Base-by-base conservation (phyloP, 225 moss, liverwort and hornwort genomes). In the Neckera pumila region DNA sequence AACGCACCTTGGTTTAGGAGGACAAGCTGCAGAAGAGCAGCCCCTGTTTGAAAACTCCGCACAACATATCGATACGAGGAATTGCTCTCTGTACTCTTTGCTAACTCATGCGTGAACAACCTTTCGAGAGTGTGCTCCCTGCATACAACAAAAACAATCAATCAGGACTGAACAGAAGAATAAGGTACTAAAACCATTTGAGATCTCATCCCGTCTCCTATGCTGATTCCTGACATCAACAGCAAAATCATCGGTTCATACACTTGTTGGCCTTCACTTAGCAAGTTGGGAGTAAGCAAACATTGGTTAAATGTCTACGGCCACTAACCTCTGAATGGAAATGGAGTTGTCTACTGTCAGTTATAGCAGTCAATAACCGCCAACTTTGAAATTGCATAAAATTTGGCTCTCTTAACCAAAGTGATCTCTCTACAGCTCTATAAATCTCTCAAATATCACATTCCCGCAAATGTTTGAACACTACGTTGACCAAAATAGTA, bases 31-130 rank as follows among this genome's bases (percentile, higher is more conserved):
- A 98, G 83, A 80, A 97, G 90, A 40, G 92, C 92, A 85, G 87
- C 86, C 49, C 93, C 92, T 67, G 91, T 93, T 81, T 75, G 93
- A 86, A 95, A 91, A 86, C 95, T 95, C 56, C 97, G 95, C 81
- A 97, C 91, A 12, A 97, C 89, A 72, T 97, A 97, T 23, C 97
- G 97, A 89, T 96, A 97, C 3, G 96, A 97, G 28, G 96, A 94
- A 90, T 92, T 93, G 61, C 87, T 93, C 85, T 96, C 97, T 23
- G 95, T 87, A 76, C 89, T 91, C 73, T 89, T 92, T 36, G 93
- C 84, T 27, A 98, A 89, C 87, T 98, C 97, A 85, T 94, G 91
- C 57, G 93, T 92, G 83, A 98, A 95, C 62, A 98, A 91, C 82
- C 95, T 92, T 84, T 98, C 96, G 49, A 96, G 87, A 79, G 92